phyloP scores from a whole-genome alignment of 192 early-diverging fungal species.

The Podila horticola region DNA sequence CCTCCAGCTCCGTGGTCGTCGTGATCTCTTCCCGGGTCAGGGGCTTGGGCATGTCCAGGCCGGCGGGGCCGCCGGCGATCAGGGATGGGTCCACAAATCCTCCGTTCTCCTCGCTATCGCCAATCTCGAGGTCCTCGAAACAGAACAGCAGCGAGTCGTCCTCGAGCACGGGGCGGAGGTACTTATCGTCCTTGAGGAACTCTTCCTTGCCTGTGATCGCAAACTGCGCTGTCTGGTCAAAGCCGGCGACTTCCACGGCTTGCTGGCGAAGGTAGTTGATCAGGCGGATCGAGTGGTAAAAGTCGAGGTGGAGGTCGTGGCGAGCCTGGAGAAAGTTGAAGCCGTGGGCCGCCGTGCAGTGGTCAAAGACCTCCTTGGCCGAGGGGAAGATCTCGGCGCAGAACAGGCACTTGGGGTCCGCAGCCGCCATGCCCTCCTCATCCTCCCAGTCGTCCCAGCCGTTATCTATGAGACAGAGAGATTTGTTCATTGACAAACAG shows the following conservation, averaged over 20 bases:
- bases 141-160: conserved; percentile 76
- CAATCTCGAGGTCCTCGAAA: conserved; percentile 78
- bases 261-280: conserved; percentile 76
- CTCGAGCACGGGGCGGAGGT: conserved; percentile 71
- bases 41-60: conserved; percentile 7
- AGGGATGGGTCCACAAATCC: conserved; percentile 13
- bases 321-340: conserved; percentile 75
- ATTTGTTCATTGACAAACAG: background rate
- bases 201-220: conserved; percentile 51
- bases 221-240: conserved; percentile 20
- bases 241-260: conserved; percentile 6
- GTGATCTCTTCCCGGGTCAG: conserved; percentile 19
- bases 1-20: conserved; percentile 62
- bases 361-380: conserved; percentile 66
- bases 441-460: conserved; percentile 80
- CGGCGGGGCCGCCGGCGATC: conserved; percentile 23
- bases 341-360: conserved; percentile 64
- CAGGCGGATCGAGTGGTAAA: conserved; percentile 85
- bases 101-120: conserved; percentile 62
- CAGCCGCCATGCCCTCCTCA: conserved; percentile 57
- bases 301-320: conserved; percentile 70
- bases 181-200: conserved; percentile 73
- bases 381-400: conserved; percentile 65
- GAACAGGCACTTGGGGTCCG: conserved; percentile 76
- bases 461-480: conserved; percentile 39